Conservation (phyloP, 2,329 filamentous ascomycete species). For the Neonectria punicea region DNA sequence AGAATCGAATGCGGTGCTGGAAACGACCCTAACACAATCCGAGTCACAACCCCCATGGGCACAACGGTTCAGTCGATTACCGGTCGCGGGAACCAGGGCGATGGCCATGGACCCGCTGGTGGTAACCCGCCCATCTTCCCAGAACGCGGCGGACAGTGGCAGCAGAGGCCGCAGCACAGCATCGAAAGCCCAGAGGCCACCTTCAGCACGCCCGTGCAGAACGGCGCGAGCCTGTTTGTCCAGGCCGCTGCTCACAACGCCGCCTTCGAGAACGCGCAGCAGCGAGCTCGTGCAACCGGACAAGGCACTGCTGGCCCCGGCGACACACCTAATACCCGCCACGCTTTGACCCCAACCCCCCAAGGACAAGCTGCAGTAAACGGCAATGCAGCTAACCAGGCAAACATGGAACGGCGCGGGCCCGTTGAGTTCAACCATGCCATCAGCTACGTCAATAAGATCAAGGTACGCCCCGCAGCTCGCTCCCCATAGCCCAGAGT, state of each 20-base stretch:
- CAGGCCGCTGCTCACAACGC: conserved; percentile 53
- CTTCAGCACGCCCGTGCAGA: conserved; percentile 68
- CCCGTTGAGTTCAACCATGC: conserved; percentile 99
- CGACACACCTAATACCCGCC: conserved; percentile 60
- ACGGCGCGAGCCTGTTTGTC: conserved; percentile 59
- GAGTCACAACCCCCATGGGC: conserved; percentile 97
- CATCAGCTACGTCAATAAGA: conserved; percentile 99
- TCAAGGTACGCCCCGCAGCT: conserved; percentile 75
- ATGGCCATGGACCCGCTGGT: conserved; percentile 52
- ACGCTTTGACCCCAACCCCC: conserved; percentile 70
- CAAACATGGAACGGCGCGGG: conserved; percentile 82
- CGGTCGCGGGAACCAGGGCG: conserved; percentile 59
- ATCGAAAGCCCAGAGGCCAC: conserved; percentile 71
- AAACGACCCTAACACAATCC: conserved; percentile 94
- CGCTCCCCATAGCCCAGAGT: conserved; percentile 2
- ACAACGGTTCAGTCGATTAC: conserved; percentile 92
- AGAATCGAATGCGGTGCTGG: conserved; percentile 95
- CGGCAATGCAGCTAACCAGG: conserved; percentile 67
- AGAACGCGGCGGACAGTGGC: conserved; percentile 64
- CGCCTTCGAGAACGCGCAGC: conserved; percentile 48
- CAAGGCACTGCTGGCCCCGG: conserved; percentile 47
- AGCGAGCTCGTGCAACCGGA: conserved; percentile 46
- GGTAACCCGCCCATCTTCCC: conserved; percentile 58
- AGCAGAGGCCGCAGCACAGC: conserved; percentile 66
- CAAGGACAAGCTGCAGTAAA: conserved; percentile 69